Evolutionary conservation across 2,329 filamentous ascomycete genomes (phyloP).

Genomic region (Aspergillus transmontanensis): DNA sequence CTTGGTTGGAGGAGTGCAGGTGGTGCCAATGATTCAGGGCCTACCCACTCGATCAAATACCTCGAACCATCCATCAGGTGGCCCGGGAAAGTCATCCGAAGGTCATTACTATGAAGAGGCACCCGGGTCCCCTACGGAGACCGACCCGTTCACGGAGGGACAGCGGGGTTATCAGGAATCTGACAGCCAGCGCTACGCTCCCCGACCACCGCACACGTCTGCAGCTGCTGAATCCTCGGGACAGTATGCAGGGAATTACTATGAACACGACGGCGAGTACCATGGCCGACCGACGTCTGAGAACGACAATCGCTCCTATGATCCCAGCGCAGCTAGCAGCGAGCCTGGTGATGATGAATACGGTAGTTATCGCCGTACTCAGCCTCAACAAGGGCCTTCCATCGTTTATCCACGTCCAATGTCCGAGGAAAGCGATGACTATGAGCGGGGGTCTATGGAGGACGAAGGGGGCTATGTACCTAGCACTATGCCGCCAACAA

Average conservation of each 20-base stretch:
- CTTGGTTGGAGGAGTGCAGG: constrained; percentile 88
- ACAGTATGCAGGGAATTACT: constrained; percentile 37
- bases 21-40: constrained; percentile 86
- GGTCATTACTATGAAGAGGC: constrained; percentile 56
- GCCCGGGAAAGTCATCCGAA: constrained; percentile 33
- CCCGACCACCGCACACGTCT: constrained; percentile 36
- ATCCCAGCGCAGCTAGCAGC: constrained; percentile 54
- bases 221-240: constrained; percentile 30
- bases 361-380: constrained; percentile 64
- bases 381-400: constrained; percentile 55
- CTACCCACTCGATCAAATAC: constrained; percentile 59
- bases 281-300: constrained; percentile 46
- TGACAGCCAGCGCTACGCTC: constrained; percentile 14
- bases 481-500: constrained; percentile 26
- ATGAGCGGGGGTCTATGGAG: constrained; percentile 51
- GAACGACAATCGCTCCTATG: constrained; percentile 51
- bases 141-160: constrained; percentile 64
- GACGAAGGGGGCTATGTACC: constrained; percentile 40
- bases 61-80: constrained; percentile 46
- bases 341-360: constrained; percentile 73
- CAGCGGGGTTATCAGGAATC: constrained; percentile 19
- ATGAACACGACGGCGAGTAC: constrained; percentile 43
- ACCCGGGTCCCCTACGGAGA: constrained; percentile 57
- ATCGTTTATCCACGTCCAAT: constrained; percentile 57
- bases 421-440: constrained; percentile 57